Evolutionary conservation across 306 rosid genomes (phyloP).

Genomic region (Herpetospermum pedunculosum): DNA sequence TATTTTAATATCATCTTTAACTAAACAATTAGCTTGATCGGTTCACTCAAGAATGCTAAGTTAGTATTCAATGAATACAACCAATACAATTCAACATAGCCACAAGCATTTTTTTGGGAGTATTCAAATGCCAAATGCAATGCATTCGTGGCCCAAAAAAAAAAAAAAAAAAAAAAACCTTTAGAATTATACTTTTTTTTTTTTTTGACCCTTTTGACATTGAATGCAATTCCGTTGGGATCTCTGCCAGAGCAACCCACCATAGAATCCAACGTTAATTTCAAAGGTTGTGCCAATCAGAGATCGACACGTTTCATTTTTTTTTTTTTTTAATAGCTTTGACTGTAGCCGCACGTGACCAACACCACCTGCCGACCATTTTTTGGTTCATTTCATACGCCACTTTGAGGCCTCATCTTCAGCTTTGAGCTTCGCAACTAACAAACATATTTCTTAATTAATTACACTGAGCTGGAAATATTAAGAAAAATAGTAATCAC

Average conservation of each 20-base stretch:
- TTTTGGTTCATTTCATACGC: background rate
- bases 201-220: background rate
- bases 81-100: too few relatives aligned
- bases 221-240: background rate
- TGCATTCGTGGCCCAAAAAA: too few relatives aligned
- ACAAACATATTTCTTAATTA: background rate
- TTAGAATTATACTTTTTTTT: too few relatives aligned
- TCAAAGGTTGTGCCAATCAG: background rate
- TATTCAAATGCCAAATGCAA: too few relatives aligned
- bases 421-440: background rate
- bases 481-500: background rate
- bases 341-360: conserved; percentile 3
- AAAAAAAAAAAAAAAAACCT: too few relatives aligned
- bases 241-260: background rate
- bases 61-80: too few relatives aligned
- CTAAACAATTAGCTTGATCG: too few relatives aligned
- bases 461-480: background rate
- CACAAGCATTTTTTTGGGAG: too few relatives aligned
- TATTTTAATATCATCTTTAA: too few relatives aligned
- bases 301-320: background rate
- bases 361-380: background rate
- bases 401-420: background rate
- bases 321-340: background rate
- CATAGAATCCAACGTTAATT: background rate
- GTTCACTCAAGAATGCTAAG: too few relatives aligned